A percentile compares a stretch with the other conserved stretches of the same genome.
Evolutionary conservation across 2,329 filamentous ascomycete genomes (phyloP).

Genomic region (Pleomassaria siparia): DNA sequence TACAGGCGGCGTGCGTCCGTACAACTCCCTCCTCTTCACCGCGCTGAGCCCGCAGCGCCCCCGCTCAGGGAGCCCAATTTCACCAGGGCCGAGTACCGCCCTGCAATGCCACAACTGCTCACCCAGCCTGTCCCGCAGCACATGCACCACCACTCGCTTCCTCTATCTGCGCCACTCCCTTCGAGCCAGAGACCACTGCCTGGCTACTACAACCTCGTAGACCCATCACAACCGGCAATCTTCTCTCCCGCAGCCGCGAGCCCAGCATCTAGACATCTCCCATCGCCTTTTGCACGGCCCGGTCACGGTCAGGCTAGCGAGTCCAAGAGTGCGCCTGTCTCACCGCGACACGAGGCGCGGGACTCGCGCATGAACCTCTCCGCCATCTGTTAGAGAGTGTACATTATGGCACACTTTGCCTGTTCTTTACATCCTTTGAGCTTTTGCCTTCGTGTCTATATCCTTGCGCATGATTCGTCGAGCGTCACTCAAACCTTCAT

Average conservation of each 20-base stretch:
- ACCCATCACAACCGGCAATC: slow-evolving; percentile 24
- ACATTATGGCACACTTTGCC: background rate
- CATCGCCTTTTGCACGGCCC: slow-evolving; percentile 30
- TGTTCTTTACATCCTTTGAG: background rate
- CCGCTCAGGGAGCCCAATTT: slow-evolving; percentile 28
- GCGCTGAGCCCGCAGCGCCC: slow-evolving; percentile 19
- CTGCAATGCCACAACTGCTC: slow-evolving; percentile 32
- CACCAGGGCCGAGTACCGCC: slow-evolving; percentile 19
- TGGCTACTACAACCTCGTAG: slow-evolving; percentile 34
- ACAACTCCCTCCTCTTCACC: slow-evolving; percentile 37
- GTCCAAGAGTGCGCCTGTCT: slow-evolving; percentile 35
- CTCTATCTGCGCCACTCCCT: slow-evolving; percentile 25
- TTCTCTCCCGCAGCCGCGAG: slow-evolving; percentile 27
- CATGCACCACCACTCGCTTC: slow-evolving; percentile 32
- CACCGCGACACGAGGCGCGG: slow-evolving; percentile 28
- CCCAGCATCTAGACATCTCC: slow-evolving; percentile 34
- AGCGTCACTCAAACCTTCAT: no score
- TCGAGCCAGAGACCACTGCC: slow-evolving; percentile 33
- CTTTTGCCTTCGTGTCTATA: slow-evolving; percentile 10
- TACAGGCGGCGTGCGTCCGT: slow-evolving; percentile 35
- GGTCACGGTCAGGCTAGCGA: slow-evolving; percentile 18
- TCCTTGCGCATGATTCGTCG: no score
- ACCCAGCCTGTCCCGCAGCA: slow-evolving; percentile 34
- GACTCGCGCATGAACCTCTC: slow-evolving; percentile 36
- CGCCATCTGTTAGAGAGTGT: slow-evolving; percentile 22